Percentiles rank a stretch among this genome's conserved stretches.
Conservation (phyloP, 306 rosid genomes). For the Luffa aegyptiaca region DNA sequence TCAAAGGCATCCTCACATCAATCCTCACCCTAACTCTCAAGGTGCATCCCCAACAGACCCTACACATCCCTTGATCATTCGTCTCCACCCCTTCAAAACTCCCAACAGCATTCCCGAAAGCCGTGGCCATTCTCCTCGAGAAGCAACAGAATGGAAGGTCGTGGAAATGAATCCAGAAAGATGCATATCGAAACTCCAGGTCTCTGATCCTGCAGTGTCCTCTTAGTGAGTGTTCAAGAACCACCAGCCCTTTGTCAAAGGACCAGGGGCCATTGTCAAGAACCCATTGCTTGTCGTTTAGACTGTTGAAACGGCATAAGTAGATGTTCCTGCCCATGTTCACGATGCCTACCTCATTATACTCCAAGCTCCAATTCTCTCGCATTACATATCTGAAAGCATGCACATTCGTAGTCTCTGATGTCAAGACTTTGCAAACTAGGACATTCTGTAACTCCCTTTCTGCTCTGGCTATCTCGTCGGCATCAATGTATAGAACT, state of each 20-base stretch:
- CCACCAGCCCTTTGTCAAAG: background rate
- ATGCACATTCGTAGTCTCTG: background rate
- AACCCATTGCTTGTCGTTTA: background rate
- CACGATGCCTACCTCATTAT: background rate
- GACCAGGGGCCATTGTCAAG: background rate
- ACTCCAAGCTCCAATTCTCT: background rate
- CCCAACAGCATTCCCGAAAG: background rate
- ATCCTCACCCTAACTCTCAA: background rate
- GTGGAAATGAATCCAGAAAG: background rate
- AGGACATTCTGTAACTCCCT: background rate
- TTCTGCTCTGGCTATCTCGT: background rate
- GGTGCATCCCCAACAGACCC: background rate
- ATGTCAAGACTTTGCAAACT: background rate
- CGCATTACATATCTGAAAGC: background rate
- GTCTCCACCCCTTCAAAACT: background rate
- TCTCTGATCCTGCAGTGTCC: background rate
- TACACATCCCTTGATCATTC: background rate
- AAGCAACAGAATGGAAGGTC: background rate
- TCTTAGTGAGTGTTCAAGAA: background rate
- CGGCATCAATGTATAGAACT: background rate
- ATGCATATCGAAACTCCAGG: background rate
- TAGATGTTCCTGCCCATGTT: background rate
- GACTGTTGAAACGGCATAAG: background rate
- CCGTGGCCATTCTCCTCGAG: background rate
- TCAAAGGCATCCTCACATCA: background rate